phyloP scores from a whole-genome alignment of 106 monocot genomes.

The Alisma plantagoaquatica region DNA sequence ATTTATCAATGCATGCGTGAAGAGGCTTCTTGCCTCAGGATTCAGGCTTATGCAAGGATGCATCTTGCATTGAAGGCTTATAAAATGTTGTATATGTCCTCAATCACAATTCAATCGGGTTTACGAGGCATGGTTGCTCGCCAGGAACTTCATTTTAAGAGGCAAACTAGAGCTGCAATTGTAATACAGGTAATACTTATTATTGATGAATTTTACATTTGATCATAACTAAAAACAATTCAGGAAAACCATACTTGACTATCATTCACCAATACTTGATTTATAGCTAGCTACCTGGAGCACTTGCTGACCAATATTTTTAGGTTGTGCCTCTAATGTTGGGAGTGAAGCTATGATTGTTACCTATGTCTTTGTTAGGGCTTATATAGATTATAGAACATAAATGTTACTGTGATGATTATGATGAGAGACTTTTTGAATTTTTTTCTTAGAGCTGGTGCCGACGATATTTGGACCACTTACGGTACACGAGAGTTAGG shows the following conservation, averaged over 20 bases:
- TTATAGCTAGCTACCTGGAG: not conserved
- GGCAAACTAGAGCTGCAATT: conserved; percentile 46
- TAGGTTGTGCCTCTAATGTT: not conserved
- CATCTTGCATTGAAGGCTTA: conserved; percentile 41
- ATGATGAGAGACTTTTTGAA: not conserved
- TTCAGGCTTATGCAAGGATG: conserved; percentile 55
- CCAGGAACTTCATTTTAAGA: conserved; percentile 48
- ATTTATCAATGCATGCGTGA: conserved; percentile 36
- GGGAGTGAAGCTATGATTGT: not conserved
- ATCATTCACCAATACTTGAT: too few species aligned
- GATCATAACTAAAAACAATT: not conserved
- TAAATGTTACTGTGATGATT: not conserved
- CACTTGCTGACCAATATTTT: conserved; percentile 2
- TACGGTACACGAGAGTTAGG: conserved; percentile 36
- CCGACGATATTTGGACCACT: conserved; percentile 46
- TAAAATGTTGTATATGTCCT: conserved; percentile 24
- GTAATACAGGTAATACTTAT: conserved; percentile 49
- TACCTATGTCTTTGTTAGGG: not conserved
- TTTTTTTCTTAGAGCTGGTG: conserved; percentile 32
- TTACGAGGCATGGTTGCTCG: conserved; percentile 62
- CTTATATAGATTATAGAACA: not conserved
- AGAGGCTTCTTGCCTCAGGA: conserved; percentile 46
- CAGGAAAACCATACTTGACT: not conserved
- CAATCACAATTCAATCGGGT: conserved; percentile 53
- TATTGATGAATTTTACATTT: not conserved